A percentile compares a stretch with the other conserved stretches of the same genome.
phyloP scores from a whole-genome alignment of 495 filamentous ascomycete species.

The Parathielavia hyrcaniae region DNA sequence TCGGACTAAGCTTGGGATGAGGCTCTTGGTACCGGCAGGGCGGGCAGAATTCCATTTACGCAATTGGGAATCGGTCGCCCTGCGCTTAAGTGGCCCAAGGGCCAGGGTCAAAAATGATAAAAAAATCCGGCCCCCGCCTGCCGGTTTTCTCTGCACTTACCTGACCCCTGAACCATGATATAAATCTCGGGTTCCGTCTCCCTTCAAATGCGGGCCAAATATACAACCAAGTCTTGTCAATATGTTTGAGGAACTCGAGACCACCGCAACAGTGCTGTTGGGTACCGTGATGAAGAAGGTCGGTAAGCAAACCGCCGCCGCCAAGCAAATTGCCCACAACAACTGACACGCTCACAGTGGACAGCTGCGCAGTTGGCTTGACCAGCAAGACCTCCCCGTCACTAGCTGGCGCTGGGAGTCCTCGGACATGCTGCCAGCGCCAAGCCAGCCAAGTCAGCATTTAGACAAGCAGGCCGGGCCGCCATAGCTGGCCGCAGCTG shows the following conservation, averaged over 20 bases:
- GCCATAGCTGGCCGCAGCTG: conserved; percentile 8
- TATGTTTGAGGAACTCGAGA: background rate
- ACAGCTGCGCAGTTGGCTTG: background rate
- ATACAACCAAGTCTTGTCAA: background rate
- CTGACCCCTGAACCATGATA: background rate
- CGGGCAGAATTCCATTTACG: conserved; percentile 5
- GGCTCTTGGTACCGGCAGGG: background rate
- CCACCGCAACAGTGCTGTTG: no score
- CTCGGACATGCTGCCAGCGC: background rate
- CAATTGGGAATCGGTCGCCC: conserved; percentile 6
- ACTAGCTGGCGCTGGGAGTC: background rate
- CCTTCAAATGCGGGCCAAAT: background rate
- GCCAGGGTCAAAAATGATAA: background rate
- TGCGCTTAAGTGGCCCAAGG: conserved; percentile 7
- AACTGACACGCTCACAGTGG: background rate
- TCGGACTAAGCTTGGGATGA: conserved; percentile 7
- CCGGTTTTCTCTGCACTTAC: background rate
- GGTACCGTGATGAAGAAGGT: background rate
- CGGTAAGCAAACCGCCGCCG: background rate
- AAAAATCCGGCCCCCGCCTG: background rate
- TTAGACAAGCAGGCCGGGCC: background rate
- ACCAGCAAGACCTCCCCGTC: background rate
- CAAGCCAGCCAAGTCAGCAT: background rate
- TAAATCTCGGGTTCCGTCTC: background rate
- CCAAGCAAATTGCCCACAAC: background rate